Conservation (phyloP, 2,329 filamentous ascomycete species). For the Stromatinia cepivora region DNA sequence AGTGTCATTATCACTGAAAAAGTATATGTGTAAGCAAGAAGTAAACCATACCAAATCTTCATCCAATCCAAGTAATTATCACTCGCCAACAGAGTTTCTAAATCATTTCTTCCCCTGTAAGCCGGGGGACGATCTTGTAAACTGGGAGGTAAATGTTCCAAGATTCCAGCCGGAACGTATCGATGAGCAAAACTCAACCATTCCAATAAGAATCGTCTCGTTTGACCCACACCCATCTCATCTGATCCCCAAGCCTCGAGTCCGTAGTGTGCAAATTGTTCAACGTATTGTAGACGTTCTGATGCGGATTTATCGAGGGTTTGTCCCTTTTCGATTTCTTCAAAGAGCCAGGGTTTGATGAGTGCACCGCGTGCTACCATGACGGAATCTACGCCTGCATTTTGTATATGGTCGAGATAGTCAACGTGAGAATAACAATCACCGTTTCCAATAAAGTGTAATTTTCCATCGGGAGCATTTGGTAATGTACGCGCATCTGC, state of each 20-base stretch:
- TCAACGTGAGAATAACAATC: slow-evolving; percentile 93
- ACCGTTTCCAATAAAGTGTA: slow-evolving; percentile 94
- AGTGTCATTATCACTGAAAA: background rate
- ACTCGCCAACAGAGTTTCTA: slow-evolving; percentile 91
- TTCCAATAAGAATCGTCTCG: slow-evolving; percentile 88
- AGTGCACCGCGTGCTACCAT: slow-evolving; percentile 97
- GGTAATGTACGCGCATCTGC: slow-evolving; percentile 73
- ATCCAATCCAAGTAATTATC: slow-evolving; percentile 97
- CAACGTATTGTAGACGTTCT: slow-evolving; percentile 81
- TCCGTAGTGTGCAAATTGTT: slow-evolving; percentile 87
- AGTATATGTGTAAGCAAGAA: background rate
- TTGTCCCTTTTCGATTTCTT: slow-evolving; percentile 88
- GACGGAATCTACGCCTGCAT: slow-evolving; percentile 83
- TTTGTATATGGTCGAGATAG: slow-evolving; percentile 75
- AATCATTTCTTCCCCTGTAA: slow-evolving; percentile 79
- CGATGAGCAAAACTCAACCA: slow-evolving; percentile 92
- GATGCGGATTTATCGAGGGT: slow-evolving; percentile 93
- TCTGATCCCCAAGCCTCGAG: slow-evolving; percentile 95
- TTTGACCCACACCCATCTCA: slow-evolving; percentile 88
- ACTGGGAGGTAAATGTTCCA: slow-evolving; percentile 84
- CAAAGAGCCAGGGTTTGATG: slow-evolving; percentile 98
- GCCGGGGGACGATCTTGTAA: slow-evolving; percentile 87
- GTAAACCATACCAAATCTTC: slow-evolving; percentile 78
- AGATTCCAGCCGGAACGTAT: slow-evolving; percentile 84
- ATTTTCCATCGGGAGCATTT: slow-evolving; percentile 62